Evolutionary conservation across 2,329 filamentous ascomycete genomes (phyloP).

Genomic region (Shiraia sp.): DNA sequence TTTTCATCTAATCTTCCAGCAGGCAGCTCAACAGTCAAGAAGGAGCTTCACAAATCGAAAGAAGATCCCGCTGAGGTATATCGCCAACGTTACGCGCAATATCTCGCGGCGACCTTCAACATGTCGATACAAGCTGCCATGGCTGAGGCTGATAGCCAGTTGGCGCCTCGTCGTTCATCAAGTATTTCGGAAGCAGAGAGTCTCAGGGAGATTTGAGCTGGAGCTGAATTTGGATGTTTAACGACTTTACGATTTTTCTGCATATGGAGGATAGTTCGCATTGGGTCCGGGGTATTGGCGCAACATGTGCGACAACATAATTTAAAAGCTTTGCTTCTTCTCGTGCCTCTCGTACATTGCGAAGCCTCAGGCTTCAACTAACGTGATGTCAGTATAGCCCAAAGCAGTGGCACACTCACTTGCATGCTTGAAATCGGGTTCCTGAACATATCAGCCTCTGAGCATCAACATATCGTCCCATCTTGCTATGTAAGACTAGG

Average conservation of each 20-base stretch:
- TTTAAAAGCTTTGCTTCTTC: slow-evolving; percentile 29
- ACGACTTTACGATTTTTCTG: slow-evolving; percentile 24
- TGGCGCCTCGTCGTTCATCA: slow-evolving; percentile 41
- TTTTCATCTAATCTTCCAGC: slow-evolving; percentile 40
- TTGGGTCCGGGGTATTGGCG: slow-evolving; percentile 27
- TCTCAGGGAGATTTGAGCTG: slow-evolving; percentile 28
- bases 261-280: slow-evolving; percentile 24
- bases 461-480: too few relatives aligned
- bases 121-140: slow-evolving; percentile 45
- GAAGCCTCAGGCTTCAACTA: slow-evolving; percentile 21
- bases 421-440: not conserved
- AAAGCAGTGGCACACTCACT: not conserved
- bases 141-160: slow-evolving; percentile 42
- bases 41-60: slow-evolving; percentile 39
- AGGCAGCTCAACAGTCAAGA: slow-evolving; percentile 36
- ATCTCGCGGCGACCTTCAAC: slow-evolving; percentile 46
- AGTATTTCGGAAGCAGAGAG: slow-evolving; percentile 42
- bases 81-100: slow-evolving; percentile 44
- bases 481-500: not conserved
- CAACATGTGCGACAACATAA: slow-evolving; percentile 17
- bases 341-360: slow-evolving; percentile 19
- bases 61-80: slow-evolving; percentile 39
- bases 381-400: slow-evolving; percentile 13
- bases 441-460: too few relatives aligned
- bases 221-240: slow-evolving; percentile 3